Percentiles rank a stretch among this genome's conserved stretches.
These are phyloP conservation scores for Ramalina intermedia DNA, from an alignment of 495 filamentous ascomycete species.

Conservation along the genomic window DNA sequence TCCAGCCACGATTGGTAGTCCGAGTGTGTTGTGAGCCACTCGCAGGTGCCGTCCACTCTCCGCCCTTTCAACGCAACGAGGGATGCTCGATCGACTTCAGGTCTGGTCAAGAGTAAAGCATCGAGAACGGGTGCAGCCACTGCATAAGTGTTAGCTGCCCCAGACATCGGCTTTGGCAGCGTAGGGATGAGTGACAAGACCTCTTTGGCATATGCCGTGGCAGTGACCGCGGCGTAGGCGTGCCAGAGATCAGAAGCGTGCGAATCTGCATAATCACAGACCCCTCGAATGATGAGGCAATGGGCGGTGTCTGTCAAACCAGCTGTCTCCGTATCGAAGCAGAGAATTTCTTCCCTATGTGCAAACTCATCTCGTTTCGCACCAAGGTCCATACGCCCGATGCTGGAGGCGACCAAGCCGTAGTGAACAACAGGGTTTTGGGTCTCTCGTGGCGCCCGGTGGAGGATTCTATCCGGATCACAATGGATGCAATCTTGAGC, in stretches of 20 bases:
- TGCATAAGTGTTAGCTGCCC: constrained; percentile 7
- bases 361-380: constrained; percentile 18
- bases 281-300: constrained; percentile 26
- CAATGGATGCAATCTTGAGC: background rate
- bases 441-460: constrained; percentile 10
- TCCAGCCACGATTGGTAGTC: constrained; percentile 27
- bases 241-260: constrained; percentile 26
- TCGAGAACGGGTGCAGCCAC: constrained; percentile 17
- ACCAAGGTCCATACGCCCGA: constrained; percentile 23
- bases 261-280: constrained; percentile 29
- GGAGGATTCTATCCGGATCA: constrained; percentile 10
- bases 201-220: constrained; percentile 23
- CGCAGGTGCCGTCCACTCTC: constrained; percentile 28
- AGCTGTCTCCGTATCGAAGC: constrained; percentile 33
- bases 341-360: constrained; percentile 9
- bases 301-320: constrained; percentile 23
- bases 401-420: constrained; percentile 23
- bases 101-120: constrained; percentile 19
- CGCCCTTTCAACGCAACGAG: constrained; percentile 20
- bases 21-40: constrained; percentile 29
- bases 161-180: too few relatives aligned
- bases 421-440: constrained; percentile 16
- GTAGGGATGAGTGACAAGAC: too few relatives aligned
- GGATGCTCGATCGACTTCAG: constrained; percentile 21
- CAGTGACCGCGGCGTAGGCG: constrained; percentile 21